Base-by-base conservation (phyloP, 228 moss, liverwort and hornwort genomes). In the Sphagnum fallax region DNA sequence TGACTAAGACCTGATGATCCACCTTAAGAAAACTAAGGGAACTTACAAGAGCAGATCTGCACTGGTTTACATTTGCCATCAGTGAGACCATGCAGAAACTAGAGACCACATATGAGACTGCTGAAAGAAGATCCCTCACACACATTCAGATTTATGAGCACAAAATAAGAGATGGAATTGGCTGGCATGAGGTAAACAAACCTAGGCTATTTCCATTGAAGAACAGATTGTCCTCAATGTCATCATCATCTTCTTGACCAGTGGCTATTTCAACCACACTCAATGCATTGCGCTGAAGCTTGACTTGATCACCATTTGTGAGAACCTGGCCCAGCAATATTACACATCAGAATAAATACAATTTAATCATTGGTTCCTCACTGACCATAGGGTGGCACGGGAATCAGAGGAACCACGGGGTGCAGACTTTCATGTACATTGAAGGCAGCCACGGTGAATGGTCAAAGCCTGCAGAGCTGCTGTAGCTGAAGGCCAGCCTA, bases 121-220 rank as follows among this genome's bases (percentile, higher is more conserved):
- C 32, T 32, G 32, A 32, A 32, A 32, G 32, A 32, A 32, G 32
- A 1, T 32, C 32, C 32, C 32, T 32, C 2, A 32, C 32, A 32
- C 32, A 32, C 32, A 32, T 32, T 32, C 32, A 32, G 32, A 32
- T 32, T 32, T 32, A 32, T 32, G 32, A 32, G 32, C 32, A 32
- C 32, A 32, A 32, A 32, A 2, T 32, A 32, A 32, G 32, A 32
- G 32, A 32, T 32, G 32, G 32, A 32, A 32, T 32, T 32, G 2
- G 32, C 32, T 32, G 32, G 32, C 32, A 32, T 32, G 32, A 32
- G 32, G 32, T 32, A 32, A 32, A 71, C 84, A 52, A 59, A 88
- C 88, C 88, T 83, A 83, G 78, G 70, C 88, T 88, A 61, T 85
- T 85, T 47, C 82, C 85, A 61, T 85, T 88, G 11, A 85, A 88